These are phyloP conservation scores for Trypanosoma cruzi DNA, from an alignment of 208 protist genomes.

Conservation along the genomic window DNA sequence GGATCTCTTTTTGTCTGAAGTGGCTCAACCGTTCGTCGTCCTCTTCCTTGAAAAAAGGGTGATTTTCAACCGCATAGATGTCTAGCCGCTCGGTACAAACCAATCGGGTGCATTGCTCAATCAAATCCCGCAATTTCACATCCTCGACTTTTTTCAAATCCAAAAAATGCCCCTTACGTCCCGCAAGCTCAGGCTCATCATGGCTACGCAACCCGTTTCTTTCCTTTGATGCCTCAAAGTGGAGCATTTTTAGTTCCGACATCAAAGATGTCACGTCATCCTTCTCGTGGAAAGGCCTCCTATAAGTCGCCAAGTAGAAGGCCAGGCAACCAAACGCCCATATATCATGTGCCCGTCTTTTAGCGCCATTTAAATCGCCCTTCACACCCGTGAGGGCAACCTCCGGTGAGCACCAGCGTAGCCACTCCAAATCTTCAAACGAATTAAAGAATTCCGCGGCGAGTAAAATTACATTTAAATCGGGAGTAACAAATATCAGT, in stretches of 20 bases:
- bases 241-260: constrained; percentile 21
- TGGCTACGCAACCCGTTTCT: background rate
- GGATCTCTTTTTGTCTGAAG: constrained; percentile 5
- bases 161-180: background rate
- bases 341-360: constrained; percentile 25
- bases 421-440: constrained; percentile 4
- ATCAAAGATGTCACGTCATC: constrained; percentile 24
- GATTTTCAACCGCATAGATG: background rate
- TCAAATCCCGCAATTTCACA: constrained; percentile 6
- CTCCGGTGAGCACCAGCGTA: constrained; percentile 35
- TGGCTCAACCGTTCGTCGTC: background rate
- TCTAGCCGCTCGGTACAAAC: constrained; percentile 1
- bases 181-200: too few relatives aligned
- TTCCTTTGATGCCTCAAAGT: background rate
- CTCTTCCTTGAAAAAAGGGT: constrained; percentile 9
- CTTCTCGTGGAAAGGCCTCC: constrained; percentile 28
- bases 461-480: constrained; percentile 26
- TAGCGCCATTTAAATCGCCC: constrained; percentile 8
- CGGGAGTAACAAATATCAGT: constrained; percentile 29
- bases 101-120: constrained; percentile 8
- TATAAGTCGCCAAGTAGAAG: constrained; percentile 25
- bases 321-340: constrained; percentile 45
- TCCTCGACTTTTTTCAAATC: constrained; percentile 4
- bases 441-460: constrained; percentile 8
- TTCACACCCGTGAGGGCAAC: constrained; percentile 7